Evolutionary conservation across 164 flowering plant genomes (phyloP), one percentile per base, ranked within the genome.

Genomic region (Dillenia suffruticosa): DNA sequence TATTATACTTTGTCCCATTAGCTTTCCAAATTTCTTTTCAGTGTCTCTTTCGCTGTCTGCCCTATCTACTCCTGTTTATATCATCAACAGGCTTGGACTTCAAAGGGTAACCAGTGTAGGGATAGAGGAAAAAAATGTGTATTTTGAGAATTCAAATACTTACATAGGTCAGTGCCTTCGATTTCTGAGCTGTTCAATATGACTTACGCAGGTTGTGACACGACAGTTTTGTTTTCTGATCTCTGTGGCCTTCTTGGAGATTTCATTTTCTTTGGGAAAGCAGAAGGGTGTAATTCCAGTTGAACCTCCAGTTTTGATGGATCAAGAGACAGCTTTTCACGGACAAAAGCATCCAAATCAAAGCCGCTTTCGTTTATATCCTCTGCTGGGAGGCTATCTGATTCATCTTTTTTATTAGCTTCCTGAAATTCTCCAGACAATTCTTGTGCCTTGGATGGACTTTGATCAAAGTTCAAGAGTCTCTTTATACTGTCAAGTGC

Each of bases 401-500:
- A 32, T 32, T 32, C 40, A 5, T 61, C 68, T n/a, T 10, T 48
- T 26, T 54, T 63, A 56, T 43, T 57, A 9, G 56, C 64, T 68
- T 56, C 50, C 72, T 58, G 72, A 8, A 6, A 40, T 68, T 57
- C 55, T 63, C 16, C 63, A 19, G 53, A 69, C 26, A 2, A 32
- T 32, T 78, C 78, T 17, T 45, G 53, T 19, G 64, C 56, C 67
- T 49, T 62, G 43, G 55, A 68, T 11, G 77, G 55, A 62, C 72
- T 68, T 26, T 72, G 76, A 9, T 82, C 84, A 50, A 89, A 26
- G 52, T 89, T 90, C 65, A 94, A 59, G 47, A 94, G 80, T 61
- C 69, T 84, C 77, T 87, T 94, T 70, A 94, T 77, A 71, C 83
- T 85, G 65, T 84, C 94, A 6, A 93, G 67, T 47, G 97, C 92